Evolutionary conservation across 2,329 filamentous ascomycete genomes (phyloP).

Genomic region (Phyllosticta citribraziliensis): DNA sequence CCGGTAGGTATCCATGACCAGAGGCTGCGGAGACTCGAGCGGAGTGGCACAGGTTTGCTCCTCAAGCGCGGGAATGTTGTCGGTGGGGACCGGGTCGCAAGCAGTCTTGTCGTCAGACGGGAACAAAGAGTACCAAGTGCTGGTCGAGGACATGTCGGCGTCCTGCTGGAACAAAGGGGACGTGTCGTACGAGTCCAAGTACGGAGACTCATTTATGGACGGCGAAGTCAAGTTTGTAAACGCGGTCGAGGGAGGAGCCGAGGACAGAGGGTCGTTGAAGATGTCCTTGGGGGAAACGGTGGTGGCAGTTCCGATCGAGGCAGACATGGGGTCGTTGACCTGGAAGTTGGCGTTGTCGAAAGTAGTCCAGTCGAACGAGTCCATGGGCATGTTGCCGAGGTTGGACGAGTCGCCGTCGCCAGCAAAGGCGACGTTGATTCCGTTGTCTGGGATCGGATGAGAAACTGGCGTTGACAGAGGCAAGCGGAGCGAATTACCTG

Average conservation of each 20-base stretch:
- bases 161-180: constrained; percentile 62
- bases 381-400: constrained; percentile 9
- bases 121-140: constrained; percentile 67
- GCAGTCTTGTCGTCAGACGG: constrained; percentile 37
- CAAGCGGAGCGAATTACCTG: constrained; percentile 19
- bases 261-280: constrained; percentile 58
- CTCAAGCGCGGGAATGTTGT: constrained; percentile 24
- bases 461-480: neutral
- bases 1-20: constrained; percentile 21
- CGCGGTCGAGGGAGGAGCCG: constrained; percentile 70
- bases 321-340: constrained; percentile 31
- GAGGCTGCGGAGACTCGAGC: constrained; percentile 22
- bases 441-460: constrained; percentile 5
- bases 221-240: constrained; percentile 81
- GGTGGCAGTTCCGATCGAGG: constrained; percentile 21
- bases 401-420: neutral
- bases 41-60: constrained; percentile 26
- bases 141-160: constrained; percentile 45
- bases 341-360: constrained; percentile 24
- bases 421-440: constrained; percentile 6
- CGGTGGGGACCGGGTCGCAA: constrained; percentile 20
- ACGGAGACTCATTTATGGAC: constrained; percentile 66
- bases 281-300: constrained; percentile 83
- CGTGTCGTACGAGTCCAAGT: constrained; percentile 61
- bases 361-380: constrained; percentile 18